Percentiles rank a stretch among this genome's conserved stretches.
Conservation (phyloP, 495 filamentous ascomycete species). For the Neurospora terricola region DNA sequence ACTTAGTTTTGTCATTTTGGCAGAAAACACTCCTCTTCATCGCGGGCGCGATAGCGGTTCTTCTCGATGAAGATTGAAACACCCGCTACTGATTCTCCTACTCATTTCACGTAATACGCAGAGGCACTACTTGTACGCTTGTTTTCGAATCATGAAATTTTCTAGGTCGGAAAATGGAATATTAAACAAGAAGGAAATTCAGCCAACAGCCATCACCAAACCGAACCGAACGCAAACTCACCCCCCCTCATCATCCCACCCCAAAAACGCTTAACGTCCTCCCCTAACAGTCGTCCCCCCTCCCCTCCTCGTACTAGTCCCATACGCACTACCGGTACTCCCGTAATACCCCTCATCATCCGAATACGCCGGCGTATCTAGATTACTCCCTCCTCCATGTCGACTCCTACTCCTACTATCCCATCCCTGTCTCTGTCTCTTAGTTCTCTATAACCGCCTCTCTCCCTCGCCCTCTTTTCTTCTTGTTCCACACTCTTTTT, state of each 20-base stretch:
- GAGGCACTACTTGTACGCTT: no score
- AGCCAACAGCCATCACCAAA: neutral
- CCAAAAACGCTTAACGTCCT: neutral
- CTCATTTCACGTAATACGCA: no score
- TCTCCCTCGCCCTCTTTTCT: constrained; percentile 23
- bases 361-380: neutral
- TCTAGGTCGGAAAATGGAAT: no score
- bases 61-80: no score
- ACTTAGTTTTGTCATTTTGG: no score
- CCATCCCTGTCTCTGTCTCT: neutral
- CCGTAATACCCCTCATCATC: neutral
- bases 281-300: neutral
- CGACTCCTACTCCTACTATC: neutral
- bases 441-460: constrained; percentile 3
- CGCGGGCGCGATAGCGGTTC: no score
- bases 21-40: no score
- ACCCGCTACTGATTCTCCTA: no score
- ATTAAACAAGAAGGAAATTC: neutral
- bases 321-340: neutral
- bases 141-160: no score
- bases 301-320: neutral
- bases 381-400: neutral
- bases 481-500: constrained; percentile 14
- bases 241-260: neutral
- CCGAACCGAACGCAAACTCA: neutral